Evolutionary conservation across 345 rosid species (phyloP).

Genomic region (Hirschfeldia incana): DNA sequence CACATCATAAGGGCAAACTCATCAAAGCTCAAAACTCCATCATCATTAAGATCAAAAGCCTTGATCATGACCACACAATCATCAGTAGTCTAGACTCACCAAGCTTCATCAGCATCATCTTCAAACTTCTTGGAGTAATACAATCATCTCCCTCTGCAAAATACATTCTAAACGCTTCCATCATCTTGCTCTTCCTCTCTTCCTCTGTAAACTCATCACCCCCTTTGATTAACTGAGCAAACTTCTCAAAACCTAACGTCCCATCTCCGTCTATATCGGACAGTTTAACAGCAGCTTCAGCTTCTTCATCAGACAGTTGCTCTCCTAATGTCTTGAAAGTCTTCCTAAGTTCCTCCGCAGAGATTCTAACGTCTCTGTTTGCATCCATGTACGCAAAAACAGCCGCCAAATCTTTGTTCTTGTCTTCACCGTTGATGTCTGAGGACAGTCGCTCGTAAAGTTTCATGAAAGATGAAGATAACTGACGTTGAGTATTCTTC

Average conservation of each 20-base stretch:
- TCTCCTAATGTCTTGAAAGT: conserved; percentile 47
- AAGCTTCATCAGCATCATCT: conserved; percentile 55
- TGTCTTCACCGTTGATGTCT: conserved; percentile 3
- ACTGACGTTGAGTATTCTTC: conserved; percentile 34
- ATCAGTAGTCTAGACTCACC: conserved; percentile 51
- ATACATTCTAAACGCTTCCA: conserved; percentile 62
- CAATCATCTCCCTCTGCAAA: conserved; percentile 51
- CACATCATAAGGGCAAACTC: conserved; percentile 76
- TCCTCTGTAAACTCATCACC: conserved; percentile 40
- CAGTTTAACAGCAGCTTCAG: conserved; percentile 46
- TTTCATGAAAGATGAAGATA: conserved; percentile 37
- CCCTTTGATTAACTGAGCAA: conserved; percentile 48
- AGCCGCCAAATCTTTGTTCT: conserved; percentile 29
- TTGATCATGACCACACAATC: conserved; percentile 64
- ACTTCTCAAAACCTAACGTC: conserved; percentile 53
- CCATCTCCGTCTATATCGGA: conserved; percentile 67
- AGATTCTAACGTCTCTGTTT: conserved; percentile 61
- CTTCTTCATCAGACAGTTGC: conserved; percentile 52
- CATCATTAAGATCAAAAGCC: conserved; percentile 63
- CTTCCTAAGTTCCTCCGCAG: conserved; percentile 51
- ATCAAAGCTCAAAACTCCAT: conserved; percentile 67
- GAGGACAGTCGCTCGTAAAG: conserved; percentile 11
- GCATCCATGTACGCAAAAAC: conserved; percentile 62
- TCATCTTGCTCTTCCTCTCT: conserved; percentile 46
- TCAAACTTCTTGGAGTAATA: conserved; percentile 61